Conservation (phyloP, 108 stramenopile species). For the Discostella stelligeroides region DNA sequence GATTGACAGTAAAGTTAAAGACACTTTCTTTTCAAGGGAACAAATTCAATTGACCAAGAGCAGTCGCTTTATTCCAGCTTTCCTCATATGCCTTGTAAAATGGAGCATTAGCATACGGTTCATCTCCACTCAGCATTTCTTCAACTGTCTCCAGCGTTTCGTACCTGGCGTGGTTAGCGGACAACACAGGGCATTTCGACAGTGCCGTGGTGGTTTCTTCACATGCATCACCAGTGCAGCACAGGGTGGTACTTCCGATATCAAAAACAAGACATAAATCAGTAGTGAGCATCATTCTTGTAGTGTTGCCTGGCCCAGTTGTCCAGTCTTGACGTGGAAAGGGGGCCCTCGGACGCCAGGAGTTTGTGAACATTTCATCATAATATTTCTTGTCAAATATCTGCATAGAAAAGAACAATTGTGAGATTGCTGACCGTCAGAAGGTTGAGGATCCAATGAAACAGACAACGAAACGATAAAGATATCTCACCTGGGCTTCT, state of each 20-base stretch:
- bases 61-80: slow-evolving; percentile 43
- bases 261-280: slow-evolving; percentile 42
- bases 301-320: slow-evolving; percentile 13
- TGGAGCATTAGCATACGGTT: slow-evolving; percentile 28
- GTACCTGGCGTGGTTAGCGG: slow-evolving; percentile 13
- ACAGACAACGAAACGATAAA: no score
- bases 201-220: no score
- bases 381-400: slow-evolving; percentile 42
- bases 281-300: slow-evolving; percentile 45
- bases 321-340: slow-evolving; percentile 34
- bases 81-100: slow-evolving; percentile 37
- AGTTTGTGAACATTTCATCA: slow-evolving; percentile 31
- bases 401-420: no score
- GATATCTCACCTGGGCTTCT: slow-evolving; percentile 30
- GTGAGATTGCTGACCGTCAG: no score
- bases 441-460: not conserved
- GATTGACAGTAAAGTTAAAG: no score
- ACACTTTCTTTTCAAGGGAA: no score
- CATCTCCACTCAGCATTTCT: slow-evolving; percentile 33
- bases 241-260: no score
- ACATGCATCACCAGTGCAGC: no score
- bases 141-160: slow-evolving; percentile 34
- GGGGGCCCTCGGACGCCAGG: slow-evolving; percentile 40
- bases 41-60: slow-evolving; percentile 35
- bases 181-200: slow-evolving; percentile 39